phyloP scores from a whole-genome alignment of 306 rosid species.

The Cajanus cajan region DNA sequence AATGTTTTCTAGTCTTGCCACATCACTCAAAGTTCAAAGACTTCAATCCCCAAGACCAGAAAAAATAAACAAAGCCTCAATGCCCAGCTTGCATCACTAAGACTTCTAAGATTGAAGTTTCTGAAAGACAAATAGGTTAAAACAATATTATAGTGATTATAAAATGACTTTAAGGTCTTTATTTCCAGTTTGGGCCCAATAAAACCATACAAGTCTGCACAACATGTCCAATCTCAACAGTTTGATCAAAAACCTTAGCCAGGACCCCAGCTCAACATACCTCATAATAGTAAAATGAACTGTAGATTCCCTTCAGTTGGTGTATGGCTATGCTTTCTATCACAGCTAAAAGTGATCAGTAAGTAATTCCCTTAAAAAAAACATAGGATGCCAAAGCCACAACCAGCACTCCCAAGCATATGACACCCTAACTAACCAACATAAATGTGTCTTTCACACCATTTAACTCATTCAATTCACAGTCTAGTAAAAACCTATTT shows the following conservation, averaged over 20 bases:
- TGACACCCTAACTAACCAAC: conserved; percentile 43
- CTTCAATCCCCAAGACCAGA: neutral
- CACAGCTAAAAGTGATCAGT: conserved; percentile 13
- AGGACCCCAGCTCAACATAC: conserved; percentile 17
- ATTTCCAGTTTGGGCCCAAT: neutral
- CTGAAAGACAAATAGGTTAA: neutral
- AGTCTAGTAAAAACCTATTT: conserved; percentile 42
- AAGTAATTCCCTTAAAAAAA: conserved; percentile 12
- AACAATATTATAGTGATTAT: neutral
- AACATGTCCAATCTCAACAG: conserved; percentile 5
- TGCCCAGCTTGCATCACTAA: neutral
- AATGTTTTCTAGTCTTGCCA: neutral
- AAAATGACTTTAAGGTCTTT: neutral
- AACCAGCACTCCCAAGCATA: conserved; percentile 18
- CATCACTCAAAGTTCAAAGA: conserved; percentile 5
- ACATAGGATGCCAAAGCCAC: neutral
- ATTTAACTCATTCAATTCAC: conserved; percentile 27
- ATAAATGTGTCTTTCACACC: conserved; percentile 1
- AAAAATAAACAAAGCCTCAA: conserved; percentile 12
- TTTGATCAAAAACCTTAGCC: neutral
- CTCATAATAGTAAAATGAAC: conserved; percentile 24
- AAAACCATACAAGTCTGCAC: neutral
- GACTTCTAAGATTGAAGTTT: neutral
- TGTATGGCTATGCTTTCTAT: neutral
- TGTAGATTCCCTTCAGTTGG: neutral